phyloP scores from a whole-genome alignment of 2,329 filamentous ascomycete genomes.

The Colletotrichum falcatum region DNA sequence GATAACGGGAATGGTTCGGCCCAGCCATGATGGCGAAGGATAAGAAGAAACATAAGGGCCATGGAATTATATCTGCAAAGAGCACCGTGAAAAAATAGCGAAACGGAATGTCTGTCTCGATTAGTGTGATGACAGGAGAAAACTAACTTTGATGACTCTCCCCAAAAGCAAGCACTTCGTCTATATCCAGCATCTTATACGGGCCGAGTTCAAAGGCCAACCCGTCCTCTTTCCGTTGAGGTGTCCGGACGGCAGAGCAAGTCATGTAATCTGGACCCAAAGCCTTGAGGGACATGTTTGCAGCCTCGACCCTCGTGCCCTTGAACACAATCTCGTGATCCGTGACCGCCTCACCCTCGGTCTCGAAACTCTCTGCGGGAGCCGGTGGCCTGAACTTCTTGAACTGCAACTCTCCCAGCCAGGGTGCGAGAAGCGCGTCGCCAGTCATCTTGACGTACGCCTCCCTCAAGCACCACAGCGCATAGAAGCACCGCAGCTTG shows the following conservation, averaged over 20 bases:
- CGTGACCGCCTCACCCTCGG: conserved; percentile 51
- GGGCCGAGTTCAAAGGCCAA: conserved; percentile 55
- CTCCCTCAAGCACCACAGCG: conserved; percentile 83
- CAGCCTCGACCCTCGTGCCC: conserved; percentile 54
- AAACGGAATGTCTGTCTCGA: background rate
- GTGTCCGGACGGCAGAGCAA: conserved; percentile 62
- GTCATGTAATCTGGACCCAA: conserved; percentile 66
- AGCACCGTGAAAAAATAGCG: background rate
- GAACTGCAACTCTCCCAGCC: conserved; percentile 79
- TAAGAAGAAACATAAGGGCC: no score
- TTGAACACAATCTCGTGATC: conserved; percentile 55
- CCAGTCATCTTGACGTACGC: conserved; percentile 87
- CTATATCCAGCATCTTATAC: conserved; percentile 58
- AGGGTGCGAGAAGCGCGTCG: conserved; percentile 79
- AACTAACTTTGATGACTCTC: conserved; percentile 47
- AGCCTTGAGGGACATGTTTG: conserved; percentile 57
- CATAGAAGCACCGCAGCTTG: conserved; percentile 78
- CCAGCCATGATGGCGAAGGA: background rate
- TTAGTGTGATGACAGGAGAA: background rate
- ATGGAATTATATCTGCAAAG: background rate
- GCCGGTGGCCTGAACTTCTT: conserved; percentile 68
- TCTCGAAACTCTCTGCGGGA: conserved; percentile 48
- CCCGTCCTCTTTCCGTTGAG: conserved; percentile 51
- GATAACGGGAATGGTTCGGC: background rate
- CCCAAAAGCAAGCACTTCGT: conserved; percentile 59